These are phyloP conservation scores for Ophiocordyceps unilateralis DNA, from an alignment of 2,329 filamentous ascomycete genomes.

Conservation along the genomic window DNA sequence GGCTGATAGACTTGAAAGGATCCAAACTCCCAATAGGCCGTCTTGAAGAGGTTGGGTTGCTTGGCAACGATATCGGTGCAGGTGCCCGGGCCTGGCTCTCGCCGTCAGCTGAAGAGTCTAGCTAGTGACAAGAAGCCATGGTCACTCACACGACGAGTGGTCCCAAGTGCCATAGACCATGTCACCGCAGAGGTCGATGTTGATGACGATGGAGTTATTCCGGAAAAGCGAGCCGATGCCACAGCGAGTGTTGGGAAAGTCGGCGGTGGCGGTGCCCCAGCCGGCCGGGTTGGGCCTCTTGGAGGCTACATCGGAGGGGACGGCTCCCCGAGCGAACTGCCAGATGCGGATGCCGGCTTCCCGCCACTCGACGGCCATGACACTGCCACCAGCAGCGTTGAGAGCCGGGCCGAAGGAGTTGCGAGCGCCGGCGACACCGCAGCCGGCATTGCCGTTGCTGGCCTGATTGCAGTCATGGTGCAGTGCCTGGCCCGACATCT, in stretches of 20 bases:
- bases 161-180: slow-evolving; percentile 30
- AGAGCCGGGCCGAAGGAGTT: slow-evolving; percentile 32
- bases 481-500: slow-evolving; percentile 28
- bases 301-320: slow-evolving; percentile 34
- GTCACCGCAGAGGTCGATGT: slow-evolving; percentile 47
- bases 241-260: slow-evolving; percentile 48
- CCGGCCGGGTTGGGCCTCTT: slow-evolving; percentile 38
- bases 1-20: slow-evolving; percentile 38
- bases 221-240: slow-evolving; percentile 40
- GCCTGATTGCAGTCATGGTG: slow-evolving; percentile 31
- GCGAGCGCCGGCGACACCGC: slow-evolving; percentile 27
- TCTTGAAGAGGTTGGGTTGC: slow-evolving; percentile 34
- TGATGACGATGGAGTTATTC: slow-evolving; percentile 49
- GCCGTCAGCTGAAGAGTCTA: not conserved
- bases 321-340: slow-evolving; percentile 32
- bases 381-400: slow-evolving; percentile 36
- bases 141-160: slow-evolving; percentile 24
- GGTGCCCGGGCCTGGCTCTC: slow-evolving; percentile 26
- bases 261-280: slow-evolving; percentile 46
- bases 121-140: not conserved
- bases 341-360: slow-evolving; percentile 43
- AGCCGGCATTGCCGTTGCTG: slow-evolving; percentile 37
- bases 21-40: slow-evolving; percentile 50
- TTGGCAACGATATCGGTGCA: slow-evolving; percentile 41
- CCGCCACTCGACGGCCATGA: slow-evolving; percentile 45